These are phyloP conservation scores for Irpex rosettiformis DNA, from an alignment of 1,284 basidiomycete species.

Conservation along the genomic window DNA sequence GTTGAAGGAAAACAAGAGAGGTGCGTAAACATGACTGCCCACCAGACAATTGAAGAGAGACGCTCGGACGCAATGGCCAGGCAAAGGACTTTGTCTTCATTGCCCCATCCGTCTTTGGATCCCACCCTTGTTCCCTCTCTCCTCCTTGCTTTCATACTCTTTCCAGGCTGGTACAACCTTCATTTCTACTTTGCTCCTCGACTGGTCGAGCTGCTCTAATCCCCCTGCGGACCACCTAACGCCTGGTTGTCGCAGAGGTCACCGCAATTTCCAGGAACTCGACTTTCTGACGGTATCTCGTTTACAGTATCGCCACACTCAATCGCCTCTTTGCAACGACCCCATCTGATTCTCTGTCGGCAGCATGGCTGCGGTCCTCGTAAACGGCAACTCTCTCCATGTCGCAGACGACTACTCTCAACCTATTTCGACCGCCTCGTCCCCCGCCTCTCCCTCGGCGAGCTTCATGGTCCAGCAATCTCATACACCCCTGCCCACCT, in stretches of 20 bases:
- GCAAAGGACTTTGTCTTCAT: constrained; percentile 7
- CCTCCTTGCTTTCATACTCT: constrained; percentile 6
- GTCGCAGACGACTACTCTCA: constrained; percentile 35
- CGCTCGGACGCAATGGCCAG: constrained; percentile 10
- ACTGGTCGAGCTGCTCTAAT: constrained; percentile 12
- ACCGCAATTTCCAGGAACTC: neutral
- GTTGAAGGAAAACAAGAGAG: constrained; percentile 1
- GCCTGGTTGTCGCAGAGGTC: constrained; percentile 15
- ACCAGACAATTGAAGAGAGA: constrained; percentile 12
- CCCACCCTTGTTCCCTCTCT: constrained; percentile 13
- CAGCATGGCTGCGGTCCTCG: constrained; percentile 39
- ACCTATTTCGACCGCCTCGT: constrained; percentile 42
- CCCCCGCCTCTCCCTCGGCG: constrained; percentile 48
- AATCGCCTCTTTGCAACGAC: neutral
- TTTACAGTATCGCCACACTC: constrained; percentile 2
- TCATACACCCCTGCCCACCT: constrained; percentile 21
- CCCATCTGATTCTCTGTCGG: constrained; percentile 7
- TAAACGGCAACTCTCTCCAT: constrained; percentile 35
- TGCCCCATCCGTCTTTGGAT: constrained; percentile 8
- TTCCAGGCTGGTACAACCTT: constrained; percentile 9
- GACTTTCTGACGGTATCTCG: constrained; percentile 4
- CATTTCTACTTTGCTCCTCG: neutral
- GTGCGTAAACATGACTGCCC: constrained; percentile 1
- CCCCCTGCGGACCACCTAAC: constrained; percentile 3
- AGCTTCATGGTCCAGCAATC: constrained; percentile 36